Conservation (phyloP, 805 yeast genomes). For the Ogataea minuta region DNA sequence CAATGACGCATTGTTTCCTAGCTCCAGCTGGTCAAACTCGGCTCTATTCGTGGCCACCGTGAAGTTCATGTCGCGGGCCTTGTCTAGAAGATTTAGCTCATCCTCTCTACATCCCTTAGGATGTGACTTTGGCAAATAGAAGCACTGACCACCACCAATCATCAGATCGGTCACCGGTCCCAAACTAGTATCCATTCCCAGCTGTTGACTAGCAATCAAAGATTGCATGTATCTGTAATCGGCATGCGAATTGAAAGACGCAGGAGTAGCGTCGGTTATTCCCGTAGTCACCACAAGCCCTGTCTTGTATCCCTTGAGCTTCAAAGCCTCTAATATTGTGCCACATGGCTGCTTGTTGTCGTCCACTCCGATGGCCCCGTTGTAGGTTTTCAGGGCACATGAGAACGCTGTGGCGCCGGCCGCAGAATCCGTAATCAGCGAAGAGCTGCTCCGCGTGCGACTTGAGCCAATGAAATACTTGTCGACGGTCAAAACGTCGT, state of each 20-base stretch:
- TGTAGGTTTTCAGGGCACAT: slow-evolving; percentile 78
- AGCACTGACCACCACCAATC: slow-evolving; percentile 90
- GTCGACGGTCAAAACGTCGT: slow-evolving; percentile 63
- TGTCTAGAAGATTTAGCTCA: slow-evolving; percentile 61
- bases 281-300: slow-evolving; percentile 93
- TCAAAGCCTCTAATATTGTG: slow-evolving; percentile 83
- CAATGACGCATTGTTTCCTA: slow-evolving; percentile 62
- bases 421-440: slow-evolving; percentile 89
- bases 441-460: slow-evolving; percentile 74
- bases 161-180: slow-evolving; percentile 81
- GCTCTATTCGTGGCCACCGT: slow-evolving; percentile 56
- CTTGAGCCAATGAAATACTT: slow-evolving; percentile 75
- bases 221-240: slow-evolving; percentile 76
- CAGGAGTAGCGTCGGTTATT: slow-evolving; percentile 94
- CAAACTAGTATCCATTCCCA: slow-evolving; percentile 70
- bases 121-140: slow-evolving; percentile 55
- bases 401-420: slow-evolving; percentile 97
- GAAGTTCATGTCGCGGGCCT: slow-evolving; percentile 64
- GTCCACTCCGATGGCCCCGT: slow-evolving; percentile 89
- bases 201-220: slow-evolving; percentile 80
- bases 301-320: slow-evolving; percentile 73
- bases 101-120: slow-evolving; percentile 72
- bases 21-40: slow-evolving; percentile 54
- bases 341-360: slow-evolving; percentile 75
- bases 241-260: slow-evolving; percentile 80